These are phyloP conservation scores for Solanum hybrid DNA, from an alignment of 305 asterid species.

Conservation along the genomic window DNA sequence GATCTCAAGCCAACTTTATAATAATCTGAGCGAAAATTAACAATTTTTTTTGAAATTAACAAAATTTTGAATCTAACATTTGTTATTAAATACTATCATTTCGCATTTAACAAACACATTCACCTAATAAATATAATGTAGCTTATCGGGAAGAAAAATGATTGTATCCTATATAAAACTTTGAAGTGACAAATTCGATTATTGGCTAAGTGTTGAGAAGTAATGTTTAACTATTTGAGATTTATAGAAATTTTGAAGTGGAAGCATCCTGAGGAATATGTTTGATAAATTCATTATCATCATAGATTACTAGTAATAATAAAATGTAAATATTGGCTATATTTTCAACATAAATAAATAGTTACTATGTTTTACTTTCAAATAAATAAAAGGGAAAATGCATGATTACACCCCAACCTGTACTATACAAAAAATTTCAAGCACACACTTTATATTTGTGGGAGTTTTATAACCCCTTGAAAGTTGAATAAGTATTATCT, in stretches of 20 bases:
- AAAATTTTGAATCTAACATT: not conserved
- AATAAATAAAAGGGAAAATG: not conserved
- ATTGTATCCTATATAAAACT: not conserved
- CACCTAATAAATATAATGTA: not conserved
- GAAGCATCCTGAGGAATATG: not conserved
- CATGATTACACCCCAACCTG: not conserved
- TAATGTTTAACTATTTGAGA: not conserved
- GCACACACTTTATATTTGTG: not conserved
- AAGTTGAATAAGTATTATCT: not conserved
- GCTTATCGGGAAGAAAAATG: not conserved
- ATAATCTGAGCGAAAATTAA: not conserved
- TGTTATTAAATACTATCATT: not conserved
- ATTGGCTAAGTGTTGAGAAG: not conserved
- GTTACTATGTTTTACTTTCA: not conserved
- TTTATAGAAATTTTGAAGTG: not conserved
- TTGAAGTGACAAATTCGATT: not conserved
- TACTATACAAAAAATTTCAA: too few species aligned
- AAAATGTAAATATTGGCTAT: not conserved
- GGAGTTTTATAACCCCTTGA: not conserved
- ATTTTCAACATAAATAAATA: not conserved
- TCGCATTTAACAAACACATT: not conserved
- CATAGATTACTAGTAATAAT: not conserved
- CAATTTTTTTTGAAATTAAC: not conserved
- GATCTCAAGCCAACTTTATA: not conserved
- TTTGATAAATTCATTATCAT: not conserved